Percentiles rank a stretch among this genome's conserved stretches.
Conservation (phyloP, 805 yeast species). For the Nematodospora valgi region DNA sequence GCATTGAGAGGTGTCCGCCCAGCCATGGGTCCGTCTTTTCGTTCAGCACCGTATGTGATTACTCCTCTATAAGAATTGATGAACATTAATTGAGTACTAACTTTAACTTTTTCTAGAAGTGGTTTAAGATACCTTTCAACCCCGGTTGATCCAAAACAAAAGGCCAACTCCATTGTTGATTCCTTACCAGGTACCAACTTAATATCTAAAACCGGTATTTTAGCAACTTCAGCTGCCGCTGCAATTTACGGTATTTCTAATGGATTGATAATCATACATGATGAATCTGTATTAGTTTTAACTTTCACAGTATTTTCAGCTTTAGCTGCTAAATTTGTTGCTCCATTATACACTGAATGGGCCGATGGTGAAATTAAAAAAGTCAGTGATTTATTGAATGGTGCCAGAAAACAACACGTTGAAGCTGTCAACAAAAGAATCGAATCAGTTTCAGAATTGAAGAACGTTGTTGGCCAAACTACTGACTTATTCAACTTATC, state of each 20-base stretch:
- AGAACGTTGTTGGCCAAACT: conserved; percentile 89
- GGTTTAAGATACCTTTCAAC: conserved; percentile 67
- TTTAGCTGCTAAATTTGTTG: conserved; percentile 79
- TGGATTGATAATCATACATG: conserved; percentile 89
- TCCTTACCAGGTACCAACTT: conserved; percentile 90
- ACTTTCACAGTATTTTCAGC: conserved; percentile 77
- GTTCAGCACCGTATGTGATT: conserved; percentile 42
- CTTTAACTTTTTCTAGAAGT: conserved; percentile 31
- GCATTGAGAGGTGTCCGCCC: conserved; percentile 42
- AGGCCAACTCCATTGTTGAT: conserved; percentile 85
- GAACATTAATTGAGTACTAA: conserved; percentile 25
- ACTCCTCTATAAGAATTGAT: background rate
- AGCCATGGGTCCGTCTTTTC: conserved; percentile 35
- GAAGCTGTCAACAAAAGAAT: conserved; percentile 92
- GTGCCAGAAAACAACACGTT: conserved; percentile 87
- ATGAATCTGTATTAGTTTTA: conserved; percentile 81
- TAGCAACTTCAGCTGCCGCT: conserved; percentile 94
- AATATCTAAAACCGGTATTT: conserved; percentile 88
- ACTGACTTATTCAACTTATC: conserved; percentile 89
- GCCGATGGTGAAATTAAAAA: conserved; percentile 83
- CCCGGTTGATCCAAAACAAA: conserved; percentile 82
- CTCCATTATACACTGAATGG: conserved; percentile 93
- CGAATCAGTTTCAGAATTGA: conserved; percentile 78
- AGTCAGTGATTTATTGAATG: conserved; percentile 77
- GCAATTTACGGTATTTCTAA: conserved; percentile 91